phyloP scores from a whole-genome alignment of 257 asterid genomes.

The Solanum tacnaense region DNA sequence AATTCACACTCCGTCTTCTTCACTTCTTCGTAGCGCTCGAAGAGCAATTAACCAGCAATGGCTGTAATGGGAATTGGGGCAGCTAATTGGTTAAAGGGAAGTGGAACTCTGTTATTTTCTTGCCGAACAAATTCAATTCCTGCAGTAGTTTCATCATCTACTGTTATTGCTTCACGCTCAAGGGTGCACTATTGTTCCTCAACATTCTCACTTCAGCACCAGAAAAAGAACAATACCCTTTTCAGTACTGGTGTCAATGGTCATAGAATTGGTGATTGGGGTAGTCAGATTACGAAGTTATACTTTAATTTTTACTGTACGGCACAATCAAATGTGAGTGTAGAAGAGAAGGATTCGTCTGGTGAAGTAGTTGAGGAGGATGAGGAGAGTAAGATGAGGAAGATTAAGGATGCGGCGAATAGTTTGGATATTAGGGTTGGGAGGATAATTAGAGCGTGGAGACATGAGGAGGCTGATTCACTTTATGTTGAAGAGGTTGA shows the following conservation, averaged over 20 bases:
- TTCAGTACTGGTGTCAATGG: background rate
- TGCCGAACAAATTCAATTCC: background rate
- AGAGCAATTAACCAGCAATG: background rate
- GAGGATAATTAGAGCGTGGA: conserved; percentile 59
- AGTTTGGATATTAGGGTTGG: conserved; percentile 82
- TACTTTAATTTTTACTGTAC: background rate
- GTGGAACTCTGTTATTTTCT: background rate
- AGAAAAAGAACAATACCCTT: background rate
- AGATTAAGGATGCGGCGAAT: conserved; percentile 53
- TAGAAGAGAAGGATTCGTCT: background rate
- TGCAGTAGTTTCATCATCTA: background rate
- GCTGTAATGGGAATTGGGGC: background rate
- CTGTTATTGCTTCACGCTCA: background rate
- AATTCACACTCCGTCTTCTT: background rate
- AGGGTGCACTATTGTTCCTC: background rate
- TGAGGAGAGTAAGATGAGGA: conserved; percentile 3
- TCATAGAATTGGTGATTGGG: background rate
- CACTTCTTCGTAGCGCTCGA: background rate
- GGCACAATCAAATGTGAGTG: background rate
- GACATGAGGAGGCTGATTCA: conserved; percentile 93
- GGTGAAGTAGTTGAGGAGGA: background rate
- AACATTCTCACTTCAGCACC: background rate
- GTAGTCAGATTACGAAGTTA: background rate
- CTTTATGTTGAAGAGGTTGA: conserved; percentile 95
- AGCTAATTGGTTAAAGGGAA: background rate